Percentiles rank a stretch among this genome's conserved stretches.
Evolutionary conservation across 257 asterid species (phyloP).

Genomic region (Fraxinus americana): DNA sequence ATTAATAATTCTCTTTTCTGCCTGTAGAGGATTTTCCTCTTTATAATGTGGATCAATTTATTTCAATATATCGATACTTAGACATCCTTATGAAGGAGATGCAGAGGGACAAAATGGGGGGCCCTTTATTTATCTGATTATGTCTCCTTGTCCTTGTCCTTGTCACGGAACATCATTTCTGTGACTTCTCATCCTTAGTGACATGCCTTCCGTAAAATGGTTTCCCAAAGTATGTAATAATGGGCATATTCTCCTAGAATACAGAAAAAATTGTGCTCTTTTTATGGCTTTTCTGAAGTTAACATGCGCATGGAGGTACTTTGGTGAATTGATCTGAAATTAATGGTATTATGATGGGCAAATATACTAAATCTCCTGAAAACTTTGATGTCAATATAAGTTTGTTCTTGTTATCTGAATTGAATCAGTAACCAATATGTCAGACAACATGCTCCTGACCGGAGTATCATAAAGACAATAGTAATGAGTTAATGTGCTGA

Average conservation of each 20-base stretch:
- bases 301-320: not conserved
- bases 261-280: not conserved
- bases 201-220: not conserved
- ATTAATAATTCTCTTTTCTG: not conserved
- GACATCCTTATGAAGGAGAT: not conserved
- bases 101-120: not conserved
- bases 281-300: not conserved
- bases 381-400: not conserved
- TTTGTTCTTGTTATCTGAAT: not conserved
- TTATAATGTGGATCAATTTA: conserved; percentile 8
- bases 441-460: not conserved
- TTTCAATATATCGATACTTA: not conserved
- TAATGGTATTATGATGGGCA: not conserved
- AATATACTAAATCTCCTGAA: not conserved
- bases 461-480: not conserved
- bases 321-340: not conserved
- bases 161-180: not conserved
- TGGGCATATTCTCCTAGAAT: not conserved
- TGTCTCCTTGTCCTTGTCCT: not conserved
- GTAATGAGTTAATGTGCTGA: not conserved
- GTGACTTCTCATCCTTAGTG: not conserved
- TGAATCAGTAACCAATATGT: not conserved
- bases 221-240: not conserved
- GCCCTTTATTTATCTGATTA: not conserved
- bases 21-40: not conserved